These are phyloP conservation scores for Hypoxylon perforatum DNA, from an alignment of 495 filamentous ascomycete genomes.

Conservation along the genomic window DNA sequence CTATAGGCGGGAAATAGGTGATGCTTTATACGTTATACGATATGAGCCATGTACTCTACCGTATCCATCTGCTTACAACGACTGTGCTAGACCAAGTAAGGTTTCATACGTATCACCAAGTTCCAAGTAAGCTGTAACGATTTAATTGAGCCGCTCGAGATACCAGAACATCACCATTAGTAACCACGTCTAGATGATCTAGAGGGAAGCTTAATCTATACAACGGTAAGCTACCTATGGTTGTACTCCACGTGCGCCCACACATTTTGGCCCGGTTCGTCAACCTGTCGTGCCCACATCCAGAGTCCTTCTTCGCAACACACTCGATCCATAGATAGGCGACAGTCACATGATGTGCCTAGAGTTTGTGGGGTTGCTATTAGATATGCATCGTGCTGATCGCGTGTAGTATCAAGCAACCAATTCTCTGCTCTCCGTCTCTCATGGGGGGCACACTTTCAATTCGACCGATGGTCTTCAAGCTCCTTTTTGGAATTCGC, in stretches of 20 bases:
- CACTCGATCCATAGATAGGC: background rate
- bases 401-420: no score
- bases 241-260: conserved; percentile 34
- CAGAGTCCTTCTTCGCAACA: conserved; percentile 17
- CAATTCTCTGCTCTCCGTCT: no score
- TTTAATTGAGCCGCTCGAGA: background rate
- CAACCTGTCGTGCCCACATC: conserved; percentile 3
- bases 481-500: conserved; percentile 24
- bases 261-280: conserved; percentile 10
- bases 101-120: background rate
- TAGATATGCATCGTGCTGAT: no score
- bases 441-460: conserved; percentile 19
- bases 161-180: no score
- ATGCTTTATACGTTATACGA: conserved; percentile 1
- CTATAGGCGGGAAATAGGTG: conserved; percentile 1
- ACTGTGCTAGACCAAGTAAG: conserved; percentile 18
- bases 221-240: conserved; percentile 28
- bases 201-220: conserved; percentile 4
- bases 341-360: conserved; percentile 26
- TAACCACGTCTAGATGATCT: background rate
- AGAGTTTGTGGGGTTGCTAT: conserved; percentile 8
- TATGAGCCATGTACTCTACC: conserved; percentile 18
- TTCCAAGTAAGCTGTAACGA: background rate
- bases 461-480: conserved; percentile 24
- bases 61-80: conserved; percentile 21